These are phyloP conservation scores for Myochromella boudieri DNA, from an alignment of 768 basidiomycete genomes.

Conservation along the genomic window DNA sequence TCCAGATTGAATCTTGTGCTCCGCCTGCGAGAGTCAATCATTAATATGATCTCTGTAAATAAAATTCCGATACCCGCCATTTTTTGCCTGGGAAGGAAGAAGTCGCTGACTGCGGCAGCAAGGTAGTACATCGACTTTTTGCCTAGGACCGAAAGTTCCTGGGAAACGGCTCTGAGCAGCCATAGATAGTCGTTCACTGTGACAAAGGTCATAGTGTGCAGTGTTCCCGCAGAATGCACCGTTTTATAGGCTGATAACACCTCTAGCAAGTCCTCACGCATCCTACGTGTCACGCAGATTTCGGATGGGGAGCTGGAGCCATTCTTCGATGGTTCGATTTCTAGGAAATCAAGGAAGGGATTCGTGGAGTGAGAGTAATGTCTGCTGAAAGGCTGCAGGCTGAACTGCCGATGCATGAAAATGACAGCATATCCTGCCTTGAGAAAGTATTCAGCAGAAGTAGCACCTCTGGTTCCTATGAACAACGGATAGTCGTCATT, in stretches of 20 bases:
- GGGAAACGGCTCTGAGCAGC: constrained; percentile 79
- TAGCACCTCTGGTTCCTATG: constrained; percentile 90
- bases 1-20: constrained; percentile 98
- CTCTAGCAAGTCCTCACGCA: constrained; percentile 64
- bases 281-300: constrained; percentile 67
- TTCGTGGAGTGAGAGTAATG: constrained; percentile 99
- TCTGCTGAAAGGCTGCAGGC: constrained; percentile 93
- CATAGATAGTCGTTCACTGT: constrained; percentile 97
- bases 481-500: constrained; percentile 6
- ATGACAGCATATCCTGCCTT: constrained; percentile 95
- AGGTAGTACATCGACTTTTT: constrained; percentile 90
- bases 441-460: constrained; percentile 97
- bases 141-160: constrained; percentile 71
- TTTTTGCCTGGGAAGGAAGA: constrained; percentile 89
- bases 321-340: constrained; percentile 47
- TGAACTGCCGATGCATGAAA: constrained; percentile 98
- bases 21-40: constrained; percentile 55
- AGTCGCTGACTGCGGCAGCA: constrained; percentile 97
- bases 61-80: constrained; percentile 58
- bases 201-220: constrained; percentile 87
- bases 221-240: constrained; percentile 68
- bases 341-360: constrained; percentile 94
- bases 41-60: not conserved
- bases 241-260: constrained; percentile 80
- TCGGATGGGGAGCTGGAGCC: constrained; percentile 32